Percentiles rank a stretch among this genome's conserved stretches.
These are phyloP conservation scores for Colletotrichum viniferum DNA, from an alignment of 2,329 filamentous ascomycete species.

Conservation along the genomic window DNA sequence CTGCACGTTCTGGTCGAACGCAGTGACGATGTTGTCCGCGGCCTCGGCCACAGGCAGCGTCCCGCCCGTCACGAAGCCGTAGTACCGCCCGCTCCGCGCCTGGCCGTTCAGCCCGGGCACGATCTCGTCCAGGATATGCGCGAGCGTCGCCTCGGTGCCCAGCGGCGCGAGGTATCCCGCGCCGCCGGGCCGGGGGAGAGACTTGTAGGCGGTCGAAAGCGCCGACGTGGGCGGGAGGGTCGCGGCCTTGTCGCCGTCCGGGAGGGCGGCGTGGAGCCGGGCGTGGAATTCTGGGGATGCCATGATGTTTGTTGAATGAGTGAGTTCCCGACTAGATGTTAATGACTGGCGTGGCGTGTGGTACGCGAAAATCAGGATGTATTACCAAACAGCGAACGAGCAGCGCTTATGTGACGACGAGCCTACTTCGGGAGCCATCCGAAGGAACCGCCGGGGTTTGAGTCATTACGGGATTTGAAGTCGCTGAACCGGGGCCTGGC, in stretches of 20 bases:
- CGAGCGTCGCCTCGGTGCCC: conserved; percentile 35
- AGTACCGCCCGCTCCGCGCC: conserved; percentile 73
- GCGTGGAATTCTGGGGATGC: conserved; percentile 6
- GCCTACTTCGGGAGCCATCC: neutral
- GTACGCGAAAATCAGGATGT: neutral
- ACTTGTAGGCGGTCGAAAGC: conserved; percentile 41
- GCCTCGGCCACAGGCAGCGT: conserved; percentile 78
- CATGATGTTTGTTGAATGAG: neutral
- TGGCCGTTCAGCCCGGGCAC: conserved; percentile 69
- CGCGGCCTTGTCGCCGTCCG: conserved; percentile 20
- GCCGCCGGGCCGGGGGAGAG: conserved; percentile 39
- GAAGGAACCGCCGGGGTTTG: neutral
- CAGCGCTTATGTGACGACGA: neutral
- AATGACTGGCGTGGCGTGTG: neutral
- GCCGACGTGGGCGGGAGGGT: conserved; percentile 42
- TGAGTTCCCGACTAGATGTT: neutral
- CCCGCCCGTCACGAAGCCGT: conserved; percentile 88
- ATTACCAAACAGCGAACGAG: neutral
- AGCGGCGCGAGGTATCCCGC: conserved; percentile 35
- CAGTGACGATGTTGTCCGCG: conserved; percentile 83
- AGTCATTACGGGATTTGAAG: neutral
- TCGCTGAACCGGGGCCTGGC: neutral
- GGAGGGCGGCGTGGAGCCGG: conserved; percentile 10
- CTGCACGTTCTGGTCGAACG: conserved; percentile 82
- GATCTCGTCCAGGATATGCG: conserved; percentile 51